Base-by-base conservation (phyloP, 2,329 filamentous ascomycete species). In the Arthroderma sp. region DNA sequence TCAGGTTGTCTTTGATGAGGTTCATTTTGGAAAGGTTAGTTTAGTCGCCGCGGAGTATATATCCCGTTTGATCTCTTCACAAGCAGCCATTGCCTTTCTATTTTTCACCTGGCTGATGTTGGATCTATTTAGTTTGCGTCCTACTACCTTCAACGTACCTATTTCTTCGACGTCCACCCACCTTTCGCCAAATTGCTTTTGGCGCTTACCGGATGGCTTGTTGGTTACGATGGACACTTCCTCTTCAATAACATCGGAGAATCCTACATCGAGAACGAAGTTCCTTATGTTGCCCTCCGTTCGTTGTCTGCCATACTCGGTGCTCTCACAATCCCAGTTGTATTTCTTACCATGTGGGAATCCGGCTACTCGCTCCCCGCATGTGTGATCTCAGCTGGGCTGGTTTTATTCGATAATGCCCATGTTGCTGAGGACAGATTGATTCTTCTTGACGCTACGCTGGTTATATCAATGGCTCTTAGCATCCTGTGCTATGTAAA, bases 91-190 rank as follows among this genome's bases (percentile, higher is more conserved):
- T 42, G n/a, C 34, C 39, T 27, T 9, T 46, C 4, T 5, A 9
- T 36, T 37, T 40, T 27, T 38, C 22, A n/a, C 11, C 11, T n/a
- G n/a, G 39, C 7, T 27, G 15, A 40, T 30, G 8, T 34, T 30
- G 40, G 2, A 11, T 11, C 22, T 32, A 22, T 37, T 37, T 55
- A 71, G 69, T 71, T 71, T 50, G 68, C 69, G 52, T 78, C 75
- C 8, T 78, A 82, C 65, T 98, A 98, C 65, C 81, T 98, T 56
- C 82, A 95, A 69, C 83, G 87, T 58, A 95, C 87, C 50, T 98
- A 96, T 72, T 98, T 98, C 75, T 98, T 98, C 79, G 91, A 98
- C 70, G 91, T 98, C 45, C 91, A 98, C 66, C 91, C 91, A 54
- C 91, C 91, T 10, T 93, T 98, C 57, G 91, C 86, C 66, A 98